A percentile compares a stretch with the other conserved stretches of the same genome.
phyloP scores from a whole-genome alignment of 208 protist species.

The Leishmania arabica region DNA sequence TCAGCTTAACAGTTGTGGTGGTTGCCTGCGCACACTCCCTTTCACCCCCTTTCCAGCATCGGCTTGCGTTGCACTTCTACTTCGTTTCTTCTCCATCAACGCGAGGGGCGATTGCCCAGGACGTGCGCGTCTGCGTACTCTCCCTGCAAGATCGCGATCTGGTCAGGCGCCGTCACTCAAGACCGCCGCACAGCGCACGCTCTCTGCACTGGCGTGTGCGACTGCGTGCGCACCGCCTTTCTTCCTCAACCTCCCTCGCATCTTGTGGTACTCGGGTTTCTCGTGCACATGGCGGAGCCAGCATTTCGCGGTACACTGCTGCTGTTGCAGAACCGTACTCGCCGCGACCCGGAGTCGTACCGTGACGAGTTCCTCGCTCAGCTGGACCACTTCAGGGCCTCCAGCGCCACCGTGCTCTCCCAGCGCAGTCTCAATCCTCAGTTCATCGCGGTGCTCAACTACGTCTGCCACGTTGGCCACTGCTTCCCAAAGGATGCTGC shows the following conservation, averaged over 20 bases:
- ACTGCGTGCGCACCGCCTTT: neutral
- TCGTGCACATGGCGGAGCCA: slow-evolving; percentile 54
- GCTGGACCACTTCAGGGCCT: slow-evolving; percentile 94
- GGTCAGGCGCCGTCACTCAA: neutral
- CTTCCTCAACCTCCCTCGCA: neutral
- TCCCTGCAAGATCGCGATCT: neutral
- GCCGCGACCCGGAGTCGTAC: slow-evolving; percentile 95
- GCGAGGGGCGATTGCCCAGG: neutral
- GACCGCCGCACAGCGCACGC: neutral
- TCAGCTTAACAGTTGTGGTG: neutral
- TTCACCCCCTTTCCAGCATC: neutral
- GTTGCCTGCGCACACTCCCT: neutral
- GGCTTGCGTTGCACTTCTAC: neutral
- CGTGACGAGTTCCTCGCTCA: slow-evolving; percentile 95
- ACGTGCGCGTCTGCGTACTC: neutral
- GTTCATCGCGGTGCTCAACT: slow-evolving; percentile 83
- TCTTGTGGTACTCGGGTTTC: neutral
- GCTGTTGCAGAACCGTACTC: slow-evolving; percentile 95
- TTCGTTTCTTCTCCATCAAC: neutral
- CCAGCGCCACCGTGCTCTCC: slow-evolving; percentile 88
- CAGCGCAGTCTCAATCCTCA: slow-evolving; percentile 88
- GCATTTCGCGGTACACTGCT: slow-evolving; percentile 92
- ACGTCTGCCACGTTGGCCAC: slow-evolving; percentile 87
- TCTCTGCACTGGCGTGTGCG: neutral
- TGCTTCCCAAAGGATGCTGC: slow-evolving; percentile 91